Percentiles rank a stretch among this genome's conserved stretches.
Conservation (phyloP, 495 filamentous ascomycete genomes). For the Sphaerosporella brunnea region DNA sequence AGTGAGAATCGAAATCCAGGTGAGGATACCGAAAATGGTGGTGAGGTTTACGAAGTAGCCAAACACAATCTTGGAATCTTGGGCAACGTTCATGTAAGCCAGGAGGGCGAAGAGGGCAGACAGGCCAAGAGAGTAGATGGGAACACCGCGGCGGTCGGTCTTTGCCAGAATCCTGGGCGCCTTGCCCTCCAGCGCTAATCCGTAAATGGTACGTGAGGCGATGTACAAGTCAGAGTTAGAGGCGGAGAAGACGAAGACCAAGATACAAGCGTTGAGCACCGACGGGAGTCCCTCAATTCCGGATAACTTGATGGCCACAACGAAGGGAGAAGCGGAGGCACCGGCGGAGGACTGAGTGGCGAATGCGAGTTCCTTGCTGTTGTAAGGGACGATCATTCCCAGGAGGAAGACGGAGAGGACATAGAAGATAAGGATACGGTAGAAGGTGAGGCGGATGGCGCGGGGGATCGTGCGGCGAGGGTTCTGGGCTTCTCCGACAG, state of each 20-base stretch:
- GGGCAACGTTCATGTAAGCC: slow-evolving; percentile 61
- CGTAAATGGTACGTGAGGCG: slow-evolving; percentile 63
- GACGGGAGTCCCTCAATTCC: slow-evolving; percentile 37
- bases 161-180: slow-evolving; percentile 53
- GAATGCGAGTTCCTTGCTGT: slow-evolving; percentile 36
- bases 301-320: slow-evolving; percentile 39
- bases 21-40: slow-evolving; percentile 62
- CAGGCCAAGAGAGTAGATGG: slow-evolving; percentile 45
- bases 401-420: slow-evolving; percentile 42
- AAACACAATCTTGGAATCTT: slow-evolving; percentile 51
- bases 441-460: slow-evolving; percentile 67
- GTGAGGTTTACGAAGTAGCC: slow-evolving; percentile 72
- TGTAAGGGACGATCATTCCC: slow-evolving; percentile 38
- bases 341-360: slow-evolving; percentile 32
- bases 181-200: slow-evolving; percentile 56
- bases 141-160: slow-evolving; percentile 61
- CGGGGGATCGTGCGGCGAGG: slow-evolving; percentile 59
- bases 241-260: slow-evolving; percentile 65
- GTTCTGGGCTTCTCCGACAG: slow-evolving; percentile 63
- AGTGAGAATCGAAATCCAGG: slow-evolving; percentile 70
- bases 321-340: slow-evolving; percentile 43
- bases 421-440: slow-evolving; percentile 77
- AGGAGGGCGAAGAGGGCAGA: slow-evolving; percentile 47
- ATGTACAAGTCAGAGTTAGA: slow-evolving; percentile 72
- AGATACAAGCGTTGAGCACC: slow-evolving; percentile 47